Evolutionary conservation across 2,329 filamentous ascomycete species (phyloP), one percentile per base, ranked within the genome.

Genomic region (Sarocladiaceae sp.): DNA sequence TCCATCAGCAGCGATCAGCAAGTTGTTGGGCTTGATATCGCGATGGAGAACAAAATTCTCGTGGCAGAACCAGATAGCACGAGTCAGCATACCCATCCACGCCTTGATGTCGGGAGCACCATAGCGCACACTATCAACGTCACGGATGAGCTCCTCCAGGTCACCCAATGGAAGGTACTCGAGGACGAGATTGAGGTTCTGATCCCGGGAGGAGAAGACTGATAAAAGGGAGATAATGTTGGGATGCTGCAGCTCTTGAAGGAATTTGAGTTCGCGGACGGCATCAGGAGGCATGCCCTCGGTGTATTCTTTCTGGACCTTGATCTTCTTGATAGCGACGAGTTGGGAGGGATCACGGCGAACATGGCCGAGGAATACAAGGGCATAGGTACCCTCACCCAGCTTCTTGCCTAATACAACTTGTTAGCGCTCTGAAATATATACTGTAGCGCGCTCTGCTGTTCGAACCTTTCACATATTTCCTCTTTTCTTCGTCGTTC

Each of bases 1-100:
- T 47, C 94, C 93, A 65, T 96, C 89, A 37, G 90, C 88, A 20
- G 91, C 91, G 61, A 99, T 96, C 54, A 99, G 79, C 70, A 97
- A 75, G 74, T 99, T 99, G 80, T 97, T 97, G 46, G 93, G 93
- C 72, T 99, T 99, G 76, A 99, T 97, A 75, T 99, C 94, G 61
- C 94, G 89, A 71, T 99, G 94, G 26, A 99, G 79, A 17, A 99
- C 83, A 62, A 87, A 93, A 68, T 94, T 95, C 66, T 92, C 89
- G 70, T 99, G 94, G 70, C 94, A 97, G 76, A 96, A 99, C 86
- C 90, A 96, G 25, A 97, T 84, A 23, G 88, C 94, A 37, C 93
- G 85, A 25, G 82, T 82, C n/a, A 97, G 80, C 94, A 97, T 97
- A 57, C 88, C 89, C 86, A 97, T 96, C 94, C 94, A 99, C 15